Base-by-base conservation (phyloP, 2,329 filamentous ascomycete genomes). In the Phaeosphaeriaceae sp. region DNA sequence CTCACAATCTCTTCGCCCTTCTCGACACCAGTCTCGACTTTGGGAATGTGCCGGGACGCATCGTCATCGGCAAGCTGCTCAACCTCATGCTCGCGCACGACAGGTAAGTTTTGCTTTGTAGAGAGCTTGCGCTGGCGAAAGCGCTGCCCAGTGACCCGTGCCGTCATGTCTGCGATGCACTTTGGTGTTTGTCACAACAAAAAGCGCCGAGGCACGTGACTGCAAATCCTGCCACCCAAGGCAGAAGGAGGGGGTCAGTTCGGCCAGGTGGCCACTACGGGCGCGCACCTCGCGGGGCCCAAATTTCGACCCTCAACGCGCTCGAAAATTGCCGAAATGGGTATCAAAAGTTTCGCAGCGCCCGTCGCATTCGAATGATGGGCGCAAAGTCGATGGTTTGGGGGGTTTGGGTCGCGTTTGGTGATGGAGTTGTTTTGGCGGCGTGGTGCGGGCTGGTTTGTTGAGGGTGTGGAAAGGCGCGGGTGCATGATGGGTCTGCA, bases 1-100 rank as follows among this genome's bases (percentile, higher is more conserved):
- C 93, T 88, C 81, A 97, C 95, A 83, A 94, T 94, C 88, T 98
- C 94, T 82, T 99, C 95, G 66, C 89, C 92, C 78, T 97, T 94
- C 81, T 99, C 95, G 72, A 99, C 95, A 80, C 95, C 95, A 68
- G 94, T 97, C 77, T 95, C 93, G 77, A 97, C 93, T 74, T 90
- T 92, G 82, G 85, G 88, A 83, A 87, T 92, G 77, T 91, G 90
- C 70, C 91, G 91, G 77, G 94, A 89, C 72, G 91, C 88, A 67
- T 89, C 88, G 81, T 97, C 92, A 79, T 97, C 97, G 80, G 93
- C 88, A 74, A 85, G 87, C 75, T 90, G 85, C 77, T 97, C 93
- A 81, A 98, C 91, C 77, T 98, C 92, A 79, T 93, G 86, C 82
- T 98, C 94, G 78, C 91, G 88, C 75, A 97, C 87, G 72, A 99